phyloP scores from a whole-genome alignment of 2,329 filamentous ascomycete species.

The Aspergillus texensis region DNA sequence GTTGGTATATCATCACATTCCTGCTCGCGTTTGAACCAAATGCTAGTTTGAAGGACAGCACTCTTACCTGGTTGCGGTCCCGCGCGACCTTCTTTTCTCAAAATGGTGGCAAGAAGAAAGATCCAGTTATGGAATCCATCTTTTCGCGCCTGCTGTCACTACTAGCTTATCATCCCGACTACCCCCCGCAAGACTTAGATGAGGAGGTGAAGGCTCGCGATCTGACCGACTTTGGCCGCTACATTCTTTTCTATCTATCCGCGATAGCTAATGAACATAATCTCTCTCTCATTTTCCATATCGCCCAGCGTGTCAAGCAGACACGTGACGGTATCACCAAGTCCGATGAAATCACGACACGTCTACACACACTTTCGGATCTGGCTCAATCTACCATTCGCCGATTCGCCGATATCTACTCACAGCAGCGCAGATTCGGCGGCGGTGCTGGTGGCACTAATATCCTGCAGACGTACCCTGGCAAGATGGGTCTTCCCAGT shows the following conservation, averaged over 20 bases:
- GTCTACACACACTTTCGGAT: slow-evolving; percentile 83
- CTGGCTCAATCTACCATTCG: slow-evolving; percentile 80
- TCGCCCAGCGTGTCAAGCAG: slow-evolving; percentile 91
- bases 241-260: slow-evolving; percentile 85
- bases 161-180: slow-evolving; percentile 92
- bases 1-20: slow-evolving; percentile 90
- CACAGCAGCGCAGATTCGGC: slow-evolving; percentile 62
- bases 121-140: slow-evolving; percentile 73
- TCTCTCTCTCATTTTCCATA: slow-evolving; percentile 83
- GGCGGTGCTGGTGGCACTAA: slow-evolving; percentile 42
- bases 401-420: slow-evolving; percentile 81
- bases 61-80: slow-evolving; percentile 87
- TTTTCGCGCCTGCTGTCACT: slow-evolving; percentile 84
- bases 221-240: slow-evolving; percentile 79
- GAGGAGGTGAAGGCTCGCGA: slow-evolving; percentile 55
- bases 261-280: slow-evolving; percentile 85
- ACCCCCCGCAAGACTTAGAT: slow-evolving; percentile 48
- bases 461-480: slow-evolving; percentile 78
- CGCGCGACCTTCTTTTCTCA: slow-evolving; percentile 68
- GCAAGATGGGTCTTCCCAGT: slow-evolving; percentile 77
- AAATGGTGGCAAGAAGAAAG: slow-evolving; percentile 37
- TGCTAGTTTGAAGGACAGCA: slow-evolving; percentile 69
- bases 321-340: slow-evolving; percentile 75
- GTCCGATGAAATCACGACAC: slow-evolving; percentile 47
- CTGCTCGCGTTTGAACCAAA: slow-evolving; percentile 88